Evolutionary conservation across 2,329 filamentous ascomycete genomes (phyloP).

Genomic region (Ceratocystis cacaofunesta): DNA sequence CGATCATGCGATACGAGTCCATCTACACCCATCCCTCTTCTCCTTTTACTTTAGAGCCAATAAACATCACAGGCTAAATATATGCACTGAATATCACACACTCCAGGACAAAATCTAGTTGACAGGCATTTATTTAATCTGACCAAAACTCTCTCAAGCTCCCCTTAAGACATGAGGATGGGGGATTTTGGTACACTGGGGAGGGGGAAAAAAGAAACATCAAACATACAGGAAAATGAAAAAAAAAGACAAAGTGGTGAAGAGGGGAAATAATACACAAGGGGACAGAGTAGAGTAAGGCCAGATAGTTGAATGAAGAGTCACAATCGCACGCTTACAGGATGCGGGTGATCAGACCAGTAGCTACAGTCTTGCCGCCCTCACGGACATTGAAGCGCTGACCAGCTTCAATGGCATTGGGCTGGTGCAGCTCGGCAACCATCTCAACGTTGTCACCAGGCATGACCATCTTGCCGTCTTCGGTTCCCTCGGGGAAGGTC

Average conservation of each 20-base stretch:
- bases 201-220: background rate
- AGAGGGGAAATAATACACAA: conserved; percentile 12
- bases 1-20: no score
- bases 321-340: conserved; percentile 25
- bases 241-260: background rate
- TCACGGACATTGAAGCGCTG: conserved; percentile 98
- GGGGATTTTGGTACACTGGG: background rate
- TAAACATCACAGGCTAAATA: no score
- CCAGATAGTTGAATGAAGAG: background rate
- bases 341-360: conserved; percentile 67
- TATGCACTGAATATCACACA: no score
- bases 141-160: background rate
- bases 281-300: conserved; percentile 5
- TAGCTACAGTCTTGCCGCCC: conserved; percentile 80
- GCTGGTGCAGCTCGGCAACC: conserved; percentile 71
- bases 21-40: no score
- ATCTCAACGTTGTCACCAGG: conserved; percentile 99
- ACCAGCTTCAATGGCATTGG: conserved; percentile 75
- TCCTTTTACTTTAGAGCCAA: no score
- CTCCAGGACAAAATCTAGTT: no score
- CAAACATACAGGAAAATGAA: conserved; percentile 3
- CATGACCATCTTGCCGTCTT: conserved; percentile 80
- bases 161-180: background rate
- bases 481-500: conserved; percentile 71
- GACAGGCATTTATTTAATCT: background rate